Evolutionary conservation across 805 yeast species (phyloP), one percentile per base, ranked within the genome.

Genomic region (Saturnispora silvae): DNA sequence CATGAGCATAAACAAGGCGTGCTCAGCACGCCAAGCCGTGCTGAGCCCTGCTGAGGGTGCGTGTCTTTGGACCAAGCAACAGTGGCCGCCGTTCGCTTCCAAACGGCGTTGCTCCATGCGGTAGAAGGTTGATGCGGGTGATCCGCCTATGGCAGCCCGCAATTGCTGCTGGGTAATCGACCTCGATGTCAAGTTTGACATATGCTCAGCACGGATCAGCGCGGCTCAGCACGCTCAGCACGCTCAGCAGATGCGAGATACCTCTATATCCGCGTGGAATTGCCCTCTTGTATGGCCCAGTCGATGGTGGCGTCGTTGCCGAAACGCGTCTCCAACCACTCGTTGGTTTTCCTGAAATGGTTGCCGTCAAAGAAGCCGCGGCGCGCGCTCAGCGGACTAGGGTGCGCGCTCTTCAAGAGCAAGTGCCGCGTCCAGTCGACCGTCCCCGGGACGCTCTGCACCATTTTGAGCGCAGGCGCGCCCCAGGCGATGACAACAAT

Each of bases 301-400:
- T 56, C 53, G 14, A 56, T 46, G 5, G 45, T 20, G 1, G 45
- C 45, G 3, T 43, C 42, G 8, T 40, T 20, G 3, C 57, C 68
- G 36, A 67, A 64, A 14, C 60, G 51, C 23, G 63, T 60, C 13
- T 50, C 47, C 2, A 89, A 63, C 95, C 95, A 89, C 6, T 73
- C 73, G 53, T 92, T 89, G 30, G 89, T 75, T 51, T 71, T 68
- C 35, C 56, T 65, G 57, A 86, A 89, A 50, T 85, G 96, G 17
- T 64, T 60, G 47, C 81, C 75, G 3, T 77, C 77, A 48, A 89
- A 87, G 56, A 81, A 92, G 2, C 92, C 95, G 30, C 94, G 63
- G 15, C 80, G 68, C 0, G 98, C 98, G 44, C 95, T 81, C 34
- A 92, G 61, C 1, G 99, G 99, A 20, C 94, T 81, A 1, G 99